These are phyloP conservation scores for Metschnikowia peoriensis DNA, from an alignment of 805 yeast species.

Conservation along the genomic window DNA sequence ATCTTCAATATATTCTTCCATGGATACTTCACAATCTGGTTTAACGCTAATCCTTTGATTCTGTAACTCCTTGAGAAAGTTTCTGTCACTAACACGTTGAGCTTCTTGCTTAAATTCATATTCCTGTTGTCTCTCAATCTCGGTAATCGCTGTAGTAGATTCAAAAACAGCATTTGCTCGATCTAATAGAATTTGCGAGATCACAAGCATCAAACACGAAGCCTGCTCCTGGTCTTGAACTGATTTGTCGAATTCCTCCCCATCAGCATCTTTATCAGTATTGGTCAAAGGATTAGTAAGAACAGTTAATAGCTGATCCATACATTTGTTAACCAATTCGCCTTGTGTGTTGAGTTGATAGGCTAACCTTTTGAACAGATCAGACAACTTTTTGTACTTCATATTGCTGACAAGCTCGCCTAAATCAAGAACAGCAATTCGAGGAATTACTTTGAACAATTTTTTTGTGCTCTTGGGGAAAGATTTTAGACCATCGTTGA, in stretches of 20 bases:
- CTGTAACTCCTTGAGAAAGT: constrained; percentile 26
- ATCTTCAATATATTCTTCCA: constrained; percentile 30
- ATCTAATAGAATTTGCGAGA: constrained; percentile 48
- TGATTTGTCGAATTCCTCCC: constrained; percentile 76
- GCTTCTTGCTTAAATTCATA: constrained; percentile 21
- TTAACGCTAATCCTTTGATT: constrained; percentile 23
- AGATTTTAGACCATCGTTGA: constrained; percentile 30
- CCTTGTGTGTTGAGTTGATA: constrained; percentile 52
- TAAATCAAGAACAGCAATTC: constrained; percentile 20
- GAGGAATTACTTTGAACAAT: constrained; percentile 31
- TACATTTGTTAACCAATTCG: constrained; percentile 49
- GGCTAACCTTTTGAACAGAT: constrained; percentile 20
- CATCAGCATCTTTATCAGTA: constrained; percentile 51
- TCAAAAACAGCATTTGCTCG: constrained; percentile 18
- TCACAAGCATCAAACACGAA: constrained; percentile 52
- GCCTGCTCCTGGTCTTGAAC: constrained; percentile 74
- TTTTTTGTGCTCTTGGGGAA: constrained; percentile 36
- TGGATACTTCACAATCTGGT: constrained; percentile 29
- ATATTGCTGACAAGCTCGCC: constrained; percentile 20
- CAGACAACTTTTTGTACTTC: constrained; percentile 21
- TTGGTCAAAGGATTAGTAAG: constrained; percentile 48
- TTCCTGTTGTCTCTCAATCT: constrained; percentile 17
- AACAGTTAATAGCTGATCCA: constrained; percentile 39
- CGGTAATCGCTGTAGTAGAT: constrained; percentile 5
- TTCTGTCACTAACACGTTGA: constrained; percentile 25